Conservation (phyloP, 2,329 filamentous ascomycete species). For the Graphiopsis chlorocephala region DNA sequence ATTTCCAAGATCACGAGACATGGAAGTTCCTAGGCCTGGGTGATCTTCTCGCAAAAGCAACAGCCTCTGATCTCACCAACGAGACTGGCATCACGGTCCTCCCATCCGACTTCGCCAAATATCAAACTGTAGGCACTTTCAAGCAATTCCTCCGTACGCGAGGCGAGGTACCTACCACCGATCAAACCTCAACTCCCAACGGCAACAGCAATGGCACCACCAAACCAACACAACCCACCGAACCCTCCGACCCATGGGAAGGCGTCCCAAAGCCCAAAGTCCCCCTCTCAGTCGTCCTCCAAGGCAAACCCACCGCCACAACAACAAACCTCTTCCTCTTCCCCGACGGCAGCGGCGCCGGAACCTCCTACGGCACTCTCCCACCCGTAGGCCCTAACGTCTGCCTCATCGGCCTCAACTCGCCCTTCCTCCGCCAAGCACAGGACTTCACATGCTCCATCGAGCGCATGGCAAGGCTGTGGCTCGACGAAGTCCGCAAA, state of each 20-base stretch:
- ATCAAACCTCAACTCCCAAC: neutral
- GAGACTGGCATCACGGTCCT: slow-evolving; percentile 24
- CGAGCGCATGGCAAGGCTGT: slow-evolving; percentile 62
- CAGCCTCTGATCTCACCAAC: slow-evolving; percentile 27
- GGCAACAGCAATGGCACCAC: neutral
- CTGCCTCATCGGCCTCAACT: slow-evolving; percentile 59
- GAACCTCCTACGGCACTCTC: slow-evolving; percentile 65
- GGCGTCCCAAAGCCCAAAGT: slow-evolving; percentile 33
- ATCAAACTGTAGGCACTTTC: slow-evolving; percentile 27
- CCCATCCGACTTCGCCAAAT: slow-evolving; percentile 25
- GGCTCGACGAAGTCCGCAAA: slow-evolving; percentile 66
- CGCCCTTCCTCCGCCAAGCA: slow-evolving; percentile 68
- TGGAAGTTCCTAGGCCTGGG: slow-evolving; percentile 33
- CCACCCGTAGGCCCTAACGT: slow-evolving; percentile 51
- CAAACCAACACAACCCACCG: neutral
- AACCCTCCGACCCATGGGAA: slow-evolving; percentile 30
- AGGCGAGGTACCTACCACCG: neutral
- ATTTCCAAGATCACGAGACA: slow-evolving; percentile 31
- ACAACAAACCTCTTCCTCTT: slow-evolving; percentile 54
- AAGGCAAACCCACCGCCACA: slow-evolving; percentile 56
- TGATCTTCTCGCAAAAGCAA: slow-evolving; percentile 29
- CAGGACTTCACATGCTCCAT: slow-evolving; percentile 65
- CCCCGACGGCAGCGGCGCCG: slow-evolving; percentile 56
- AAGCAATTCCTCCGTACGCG: slow-evolving; percentile 21
- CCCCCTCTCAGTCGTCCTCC: slow-evolving; percentile 51